phyloP scores from a whole-genome alignment of 345 rosid species.

The Gossypium turneri region DNA sequence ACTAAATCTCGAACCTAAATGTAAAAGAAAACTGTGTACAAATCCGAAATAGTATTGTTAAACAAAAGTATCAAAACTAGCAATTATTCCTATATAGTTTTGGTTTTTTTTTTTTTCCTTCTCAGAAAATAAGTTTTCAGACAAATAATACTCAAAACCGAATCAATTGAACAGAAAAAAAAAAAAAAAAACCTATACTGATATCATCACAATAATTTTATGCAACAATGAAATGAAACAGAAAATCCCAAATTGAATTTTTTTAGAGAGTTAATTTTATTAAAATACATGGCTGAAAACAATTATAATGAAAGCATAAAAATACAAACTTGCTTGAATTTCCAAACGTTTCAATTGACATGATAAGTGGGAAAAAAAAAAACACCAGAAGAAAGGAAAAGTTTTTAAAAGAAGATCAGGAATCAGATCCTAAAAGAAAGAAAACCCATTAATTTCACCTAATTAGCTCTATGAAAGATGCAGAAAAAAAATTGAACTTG shows the following conservation, averaged over 20 bases:
- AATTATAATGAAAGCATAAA: not conserved
- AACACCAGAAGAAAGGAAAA: not conserved
- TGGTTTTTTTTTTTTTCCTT: too few species aligned
- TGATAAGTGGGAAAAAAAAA: not conserved
- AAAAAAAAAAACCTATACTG: too few species aligned
- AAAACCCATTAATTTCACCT: not conserved
- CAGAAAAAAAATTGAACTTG: not conserved
- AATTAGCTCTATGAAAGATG: not conserved
- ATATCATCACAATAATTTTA: not conserved
- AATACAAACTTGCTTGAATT: slow-evolving; percentile 13
- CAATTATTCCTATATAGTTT: not conserved
- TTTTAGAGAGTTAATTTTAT: not conserved
- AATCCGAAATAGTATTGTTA: not conserved
- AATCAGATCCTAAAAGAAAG: slow-evolving; percentile 11
- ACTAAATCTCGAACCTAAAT: not conserved
- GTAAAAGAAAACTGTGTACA: not conserved
- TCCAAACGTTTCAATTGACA: slow-evolving; percentile 11
- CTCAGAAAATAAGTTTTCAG: not conserved
- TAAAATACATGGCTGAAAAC: not conserved
- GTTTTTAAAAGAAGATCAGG: not conserved
- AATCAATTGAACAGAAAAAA: too few species aligned
- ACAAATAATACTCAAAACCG: not conserved
- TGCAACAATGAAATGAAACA: not conserved
- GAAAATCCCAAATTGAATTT: not conserved
- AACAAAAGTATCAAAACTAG: not conserved